phyloP scores from a whole-genome alignment of 1,284 basidiomycete genomes.

The Caloboletus firmus region DNA sequence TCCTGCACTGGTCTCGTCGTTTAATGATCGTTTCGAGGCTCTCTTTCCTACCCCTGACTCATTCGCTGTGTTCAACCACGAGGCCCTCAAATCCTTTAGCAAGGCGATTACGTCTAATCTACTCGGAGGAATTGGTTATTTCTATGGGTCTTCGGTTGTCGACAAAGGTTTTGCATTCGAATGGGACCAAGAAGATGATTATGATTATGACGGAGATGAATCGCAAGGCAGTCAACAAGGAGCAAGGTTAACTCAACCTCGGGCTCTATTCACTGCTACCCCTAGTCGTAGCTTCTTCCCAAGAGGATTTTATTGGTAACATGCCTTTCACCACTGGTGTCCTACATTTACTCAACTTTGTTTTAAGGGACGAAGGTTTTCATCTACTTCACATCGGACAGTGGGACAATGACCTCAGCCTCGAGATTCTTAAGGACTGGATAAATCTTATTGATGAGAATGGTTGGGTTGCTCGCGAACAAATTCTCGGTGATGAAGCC shows the following conservation, averaged over 20 bases:
- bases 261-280: slow-evolving; percentile 84
- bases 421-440: slow-evolving; percentile 90
- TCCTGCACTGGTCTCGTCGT: slow-evolving; percentile 60
- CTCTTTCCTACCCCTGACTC: slow-evolving; percentile 67
- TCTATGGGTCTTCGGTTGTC: slow-evolving; percentile 87
- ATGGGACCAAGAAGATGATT: slow-evolving; percentile 82
- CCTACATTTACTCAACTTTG: slow-evolving; percentile 2
- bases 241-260: slow-evolving; percentile 70
- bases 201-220: slow-evolving; percentile 42
- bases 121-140: slow-evolving; percentile 91
- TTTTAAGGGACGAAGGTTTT: slow-evolving; percentile 89
- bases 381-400: slow-evolving; percentile 87
- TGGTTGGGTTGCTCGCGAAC: slow-evolving; percentile 94
- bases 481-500: slow-evolving; percentile 94
- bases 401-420: slow-evolving; percentile 89
- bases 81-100: slow-evolving; percentile 71
- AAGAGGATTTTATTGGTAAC: slow-evolving; percentile 91
- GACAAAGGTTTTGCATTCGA: slow-evolving; percentile 83
- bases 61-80: slow-evolving; percentile 47
- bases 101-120: slow-evolving; percentile 88
- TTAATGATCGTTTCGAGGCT: slow-evolving; percentile 64
- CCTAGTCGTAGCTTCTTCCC: slow-evolving; percentile 96
- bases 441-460: slow-evolving; percentile 87
- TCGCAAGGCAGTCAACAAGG: slow-evolving; percentile 41
- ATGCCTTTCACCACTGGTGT: background rate